A percentile compares a stretch with the other conserved stretches of the same genome.
Evolutionary conservation across 2,329 filamentous ascomycete genomes (phyloP).

Genomic region (Aspergillus thermomutatus): DNA sequence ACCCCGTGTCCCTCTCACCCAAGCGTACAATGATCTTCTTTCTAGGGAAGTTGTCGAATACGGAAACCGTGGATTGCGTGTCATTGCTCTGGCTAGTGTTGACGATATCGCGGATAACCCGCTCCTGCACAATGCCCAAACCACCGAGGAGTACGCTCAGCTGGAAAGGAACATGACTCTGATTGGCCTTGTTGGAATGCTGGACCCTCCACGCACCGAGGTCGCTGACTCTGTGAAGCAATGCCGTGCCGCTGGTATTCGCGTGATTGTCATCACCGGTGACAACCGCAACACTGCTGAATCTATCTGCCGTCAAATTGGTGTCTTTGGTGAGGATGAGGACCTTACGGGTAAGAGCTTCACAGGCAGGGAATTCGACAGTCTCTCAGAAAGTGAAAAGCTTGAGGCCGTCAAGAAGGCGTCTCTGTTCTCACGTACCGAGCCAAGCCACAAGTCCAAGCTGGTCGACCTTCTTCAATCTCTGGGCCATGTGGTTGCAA

Average conservation of each 20-base stretch:
- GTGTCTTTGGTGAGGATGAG: constrained; percentile 79
- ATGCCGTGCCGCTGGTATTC: constrained; percentile 89
- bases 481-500: constrained; percentile 89
- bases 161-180: constrained; percentile 94
- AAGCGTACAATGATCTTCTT: constrained; percentile 67
- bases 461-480: constrained; percentile 94
- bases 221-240: constrained; percentile 81
- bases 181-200: constrained; percentile 90
- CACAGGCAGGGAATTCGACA: constrained; percentile 92
- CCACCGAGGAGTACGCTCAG: constrained; percentile 76
- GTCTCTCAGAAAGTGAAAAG: constrained; percentile 73
- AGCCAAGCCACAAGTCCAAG: constrained; percentile 95
- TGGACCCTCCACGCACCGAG: constrained; percentile 92
- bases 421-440: constrained; percentile 91
- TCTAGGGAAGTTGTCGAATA: constrained; percentile 81
- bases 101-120: constrained; percentile 70
- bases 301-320: constrained; percentile 95
- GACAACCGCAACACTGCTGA: constrained; percentile 98
- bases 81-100: constrained; percentile 86
- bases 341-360: constrained; percentile 88
- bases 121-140: constrained; percentile 71
- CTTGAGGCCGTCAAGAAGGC: constrained; percentile 79
- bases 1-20: constrained; percentile 69
- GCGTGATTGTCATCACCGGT: constrained; percentile 95
- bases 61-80: constrained; percentile 85